A percentile compares a stretch with the other conserved stretches of the same genome.
phyloP scores from a whole-genome alignment of 768 basidiomycete genomes.

The Calocybe cyanea region DNA sequence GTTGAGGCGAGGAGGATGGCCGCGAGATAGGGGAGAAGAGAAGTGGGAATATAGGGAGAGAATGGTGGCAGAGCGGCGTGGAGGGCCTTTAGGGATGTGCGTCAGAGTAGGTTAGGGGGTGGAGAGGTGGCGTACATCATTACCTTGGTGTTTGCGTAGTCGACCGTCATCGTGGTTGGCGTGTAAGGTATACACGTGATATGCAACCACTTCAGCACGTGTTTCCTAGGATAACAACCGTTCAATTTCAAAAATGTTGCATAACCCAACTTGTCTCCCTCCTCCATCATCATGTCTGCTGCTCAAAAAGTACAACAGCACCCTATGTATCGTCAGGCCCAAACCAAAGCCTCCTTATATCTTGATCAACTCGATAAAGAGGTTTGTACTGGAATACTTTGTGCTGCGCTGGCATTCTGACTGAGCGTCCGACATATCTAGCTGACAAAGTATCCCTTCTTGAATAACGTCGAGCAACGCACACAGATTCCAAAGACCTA shows the following conservation, averaged over 20 bases:
- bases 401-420: no score
- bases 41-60: slow-evolving; percentile 62
- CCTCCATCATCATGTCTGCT: slow-evolving; percentile 59
- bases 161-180: slow-evolving; percentile 31
- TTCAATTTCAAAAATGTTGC: slow-evolving; percentile 20
- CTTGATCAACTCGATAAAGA: slow-evolving; percentile 93
- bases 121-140: slow-evolving; percentile 7
- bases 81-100: slow-evolving; percentile 38
- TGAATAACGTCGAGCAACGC: slow-evolving; percentile 81
- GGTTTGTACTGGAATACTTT: slow-evolving; percentile 55
- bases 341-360: slow-evolving; percentile 80
- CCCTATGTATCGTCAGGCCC: slow-evolving; percentile 79
- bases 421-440: slow-evolving; percentile 30
- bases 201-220: slow-evolving; percentile 17
- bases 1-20: slow-evolving; percentile 69
- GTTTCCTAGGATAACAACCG: slow-evolving; percentile 19
- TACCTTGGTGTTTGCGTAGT: no score
- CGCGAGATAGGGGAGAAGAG: slow-evolving; percentile 70
- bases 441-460: slow-evolving; percentile 83
- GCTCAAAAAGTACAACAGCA: slow-evolving; percentile 84
- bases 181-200: slow-evolving; percentile 20
- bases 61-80: slow-evolving; percentile 70
- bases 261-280: slow-evolving; percentile 19
- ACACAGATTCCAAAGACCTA: slow-evolving; percentile 94
- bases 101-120: slow-evolving; percentile 1